Evolutionary conservation across 257 asterid genomes (phyloP).

Genomic region (Fraxinus pennsylvanica): DNA sequence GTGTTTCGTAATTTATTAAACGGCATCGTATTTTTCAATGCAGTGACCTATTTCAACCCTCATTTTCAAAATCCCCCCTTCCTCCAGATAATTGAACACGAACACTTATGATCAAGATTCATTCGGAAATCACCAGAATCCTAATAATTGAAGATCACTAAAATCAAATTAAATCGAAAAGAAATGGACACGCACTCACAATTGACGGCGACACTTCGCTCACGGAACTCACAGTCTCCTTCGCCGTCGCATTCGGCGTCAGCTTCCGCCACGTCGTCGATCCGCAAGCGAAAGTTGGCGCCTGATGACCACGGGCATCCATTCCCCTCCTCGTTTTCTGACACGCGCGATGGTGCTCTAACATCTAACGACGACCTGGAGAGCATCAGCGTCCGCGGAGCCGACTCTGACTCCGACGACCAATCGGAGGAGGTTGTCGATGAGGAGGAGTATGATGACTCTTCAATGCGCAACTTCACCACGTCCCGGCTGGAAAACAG

Average conservation of each 20-base stretch:
- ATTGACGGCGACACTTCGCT: slow-evolving; percentile 79
- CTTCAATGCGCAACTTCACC: slow-evolving; percentile 85
- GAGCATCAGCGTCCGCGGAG: slow-evolving; percentile 93
- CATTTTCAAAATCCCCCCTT: not conserved
- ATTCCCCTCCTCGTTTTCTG: slow-evolving; percentile 81
- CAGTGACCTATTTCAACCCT: not conserved
- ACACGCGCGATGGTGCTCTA: slow-evolving; percentile 91
- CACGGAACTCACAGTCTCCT: slow-evolving; percentile 93
- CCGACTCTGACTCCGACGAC: slow-evolving; percentile 88
- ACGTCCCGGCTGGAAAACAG: slow-evolving; percentile 76
- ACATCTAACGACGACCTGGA: slow-evolving; percentile 94
- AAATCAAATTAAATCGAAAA: not conserved
- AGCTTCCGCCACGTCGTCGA: slow-evolving; percentile 92
- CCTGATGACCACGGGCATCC: slow-evolving; percentile 86
- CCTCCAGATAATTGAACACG: not conserved
- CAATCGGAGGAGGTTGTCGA: slow-evolving; percentile 86
- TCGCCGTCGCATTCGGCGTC: slow-evolving; percentile 98
- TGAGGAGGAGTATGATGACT: slow-evolving; percentile 63
- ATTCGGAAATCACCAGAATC: not conserved
- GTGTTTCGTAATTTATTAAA: not conserved
- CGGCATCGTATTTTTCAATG: not conserved
- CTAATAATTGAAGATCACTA: not conserved
- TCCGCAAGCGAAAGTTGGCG: slow-evolving; percentile 76
- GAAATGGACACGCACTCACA: slow-evolving; percentile 37
- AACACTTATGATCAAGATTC: not conserved